Base-by-base conservation (phyloP, 164 flowering plant genomes). In the Litsea cubeba region DNA sequence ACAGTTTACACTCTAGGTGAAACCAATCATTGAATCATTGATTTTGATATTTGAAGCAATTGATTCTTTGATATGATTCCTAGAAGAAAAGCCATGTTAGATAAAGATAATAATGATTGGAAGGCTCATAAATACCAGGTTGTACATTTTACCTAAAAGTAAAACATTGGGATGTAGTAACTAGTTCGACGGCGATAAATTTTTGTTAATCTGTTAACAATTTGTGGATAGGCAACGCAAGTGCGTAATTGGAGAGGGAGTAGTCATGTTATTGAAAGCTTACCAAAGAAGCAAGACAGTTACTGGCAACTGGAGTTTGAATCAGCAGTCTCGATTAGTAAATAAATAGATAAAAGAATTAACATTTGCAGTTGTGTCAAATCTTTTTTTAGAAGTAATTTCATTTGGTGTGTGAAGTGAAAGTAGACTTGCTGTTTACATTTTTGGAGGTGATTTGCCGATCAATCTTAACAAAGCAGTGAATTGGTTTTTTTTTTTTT, bases 61-160 rank as follows among this genome's bases (percentile, higher is more conserved):
- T 26, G 30, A 12, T 17, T 26, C 69, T 26, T 17, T 30, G 18
- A 23, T 23, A 24, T 51, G 12, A 20, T 62, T 66, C 15, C 46
- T 62, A 49, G 50, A 78, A 75, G 75, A 75, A 69, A 71, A 71
- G 60, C 77, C 22, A 74, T 23, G 68, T 72, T 68, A 71, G 62
- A 71, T 75, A 67, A 25, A 72, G 68, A 71, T 75, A 75, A 75
- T 71, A 78, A 74, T 60, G 63, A 60, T 60, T 40, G 46, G 46
- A 40, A 40, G 46, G 46, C 46, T 40, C 24, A 23, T 20, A 60
- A 60, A 20, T 23, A 60, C 22, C 23, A n/a, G 24, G 63, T 20
- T 60, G 7, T 60, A n/a, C 23, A 18, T 17, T 40, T 40, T 40
- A 40, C 46, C 11, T 40, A 40, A 40, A 40, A 40, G 46, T 40